Percentiles rank a stretch among this genome's conserved stretches.
Evolutionary conservation across 306 rosid genomes (phyloP).

Genomic region (Fragaria ananassa): DNA sequence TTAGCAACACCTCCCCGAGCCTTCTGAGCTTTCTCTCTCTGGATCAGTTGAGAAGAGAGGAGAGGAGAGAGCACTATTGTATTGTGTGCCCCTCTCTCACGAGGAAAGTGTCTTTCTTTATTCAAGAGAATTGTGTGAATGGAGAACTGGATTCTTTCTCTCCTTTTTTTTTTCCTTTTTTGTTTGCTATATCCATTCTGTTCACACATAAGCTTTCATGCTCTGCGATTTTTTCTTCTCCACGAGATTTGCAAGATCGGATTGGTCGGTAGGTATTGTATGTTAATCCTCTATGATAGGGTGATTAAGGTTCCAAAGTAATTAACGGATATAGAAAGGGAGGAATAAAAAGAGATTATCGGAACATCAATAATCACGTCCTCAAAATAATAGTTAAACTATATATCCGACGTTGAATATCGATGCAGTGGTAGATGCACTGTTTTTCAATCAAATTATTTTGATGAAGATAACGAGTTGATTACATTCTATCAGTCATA

Average conservation of each 20-base stretch:
- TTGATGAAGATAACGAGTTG: no score
- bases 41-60: background rate
- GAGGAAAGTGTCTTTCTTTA: slow-evolving; percentile 31
- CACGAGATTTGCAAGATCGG: background rate
- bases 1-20: background rate
- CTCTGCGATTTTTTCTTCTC: background rate
- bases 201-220: background rate
- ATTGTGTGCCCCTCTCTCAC: slow-evolving; percentile 14
- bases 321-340: background rate
- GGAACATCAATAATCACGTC: no score
- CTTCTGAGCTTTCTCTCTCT: slow-evolving; percentile 7
- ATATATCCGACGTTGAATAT: no score
- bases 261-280: background rate
- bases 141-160: slow-evolving; percentile 2
- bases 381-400: no score
- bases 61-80: background rate
- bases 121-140: slow-evolving; percentile 27
- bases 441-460: no score
- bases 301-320: background rate
- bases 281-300: background rate
- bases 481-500: no score
- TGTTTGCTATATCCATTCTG: background rate
- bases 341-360: no score
- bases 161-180: background rate
- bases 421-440: no score